phyloP scores from a whole-genome alignment of 257 asterid species.

The Capsicum pubescens region DNA sequence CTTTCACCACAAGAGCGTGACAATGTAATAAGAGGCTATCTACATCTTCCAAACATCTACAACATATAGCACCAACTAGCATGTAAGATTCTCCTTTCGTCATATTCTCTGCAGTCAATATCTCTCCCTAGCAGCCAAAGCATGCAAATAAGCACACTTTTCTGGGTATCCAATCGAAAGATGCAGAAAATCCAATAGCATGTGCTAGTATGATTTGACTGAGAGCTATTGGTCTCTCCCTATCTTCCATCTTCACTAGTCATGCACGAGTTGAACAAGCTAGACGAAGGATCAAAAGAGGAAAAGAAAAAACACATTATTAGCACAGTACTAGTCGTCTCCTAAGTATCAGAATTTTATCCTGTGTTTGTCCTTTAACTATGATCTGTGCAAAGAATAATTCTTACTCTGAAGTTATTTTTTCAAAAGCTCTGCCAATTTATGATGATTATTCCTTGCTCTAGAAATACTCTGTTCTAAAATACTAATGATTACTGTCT shows the following conservation, averaged over 20 bases:
- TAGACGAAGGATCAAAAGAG: not conserved
- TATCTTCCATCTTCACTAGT: not conserved
- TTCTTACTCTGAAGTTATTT: conserved; percentile 2
- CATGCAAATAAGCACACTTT: not conserved
- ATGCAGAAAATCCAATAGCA: not conserved
- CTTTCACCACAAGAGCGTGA: not conserved
- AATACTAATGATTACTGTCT: not conserved
- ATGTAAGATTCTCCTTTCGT: not conserved
- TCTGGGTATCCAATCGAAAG: not conserved
- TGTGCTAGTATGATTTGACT: not conserved
- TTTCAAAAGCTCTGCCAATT: not conserved
- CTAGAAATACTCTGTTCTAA: not conserved
- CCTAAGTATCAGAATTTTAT: not conserved
- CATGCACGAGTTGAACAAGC: not conserved
- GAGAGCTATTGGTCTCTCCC: not conserved
- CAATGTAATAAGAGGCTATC: not conserved
- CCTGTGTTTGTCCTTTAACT: not conserved
- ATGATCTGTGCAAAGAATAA: not conserved
- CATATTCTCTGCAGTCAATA: not conserved
- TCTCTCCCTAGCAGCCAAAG: not conserved
- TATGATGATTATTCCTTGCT: conserved; percentile 14
- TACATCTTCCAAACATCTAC: not conserved
- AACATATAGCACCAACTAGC: conserved; percentile 13
- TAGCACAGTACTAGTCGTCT: not conserved
- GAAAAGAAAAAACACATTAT: not conserved